phyloP scores from a whole-genome alignment of 176 grass and related monocot species.

The Poa pratensis region DNA sequence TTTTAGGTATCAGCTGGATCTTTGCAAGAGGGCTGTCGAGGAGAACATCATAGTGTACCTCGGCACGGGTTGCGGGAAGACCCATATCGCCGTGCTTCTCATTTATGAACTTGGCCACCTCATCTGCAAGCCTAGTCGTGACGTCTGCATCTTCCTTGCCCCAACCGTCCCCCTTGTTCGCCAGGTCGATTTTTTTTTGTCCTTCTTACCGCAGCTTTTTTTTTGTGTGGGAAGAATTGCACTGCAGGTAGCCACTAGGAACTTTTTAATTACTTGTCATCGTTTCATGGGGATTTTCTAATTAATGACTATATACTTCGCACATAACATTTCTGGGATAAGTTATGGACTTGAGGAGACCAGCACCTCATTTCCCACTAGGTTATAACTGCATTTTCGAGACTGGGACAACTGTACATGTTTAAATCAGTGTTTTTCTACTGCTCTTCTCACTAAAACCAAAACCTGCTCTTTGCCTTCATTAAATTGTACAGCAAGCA shows the following conservation, averaged over 20 bases:
- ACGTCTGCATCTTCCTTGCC: slow-evolving; percentile 83
- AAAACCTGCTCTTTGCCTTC: neutral
- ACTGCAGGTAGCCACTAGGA: neutral
- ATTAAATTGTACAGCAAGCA: slow-evolving; percentile 77
- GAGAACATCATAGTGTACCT: slow-evolving; percentile 88
- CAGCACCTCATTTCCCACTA: neutral
- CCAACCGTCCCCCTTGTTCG: slow-evolving; percentile 83
- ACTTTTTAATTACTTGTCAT: slow-evolving; percentile 20
- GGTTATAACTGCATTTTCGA: slow-evolving; percentile 9
- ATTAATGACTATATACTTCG: neutral
- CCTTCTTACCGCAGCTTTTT: neutral
- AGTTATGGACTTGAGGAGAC: neutral
- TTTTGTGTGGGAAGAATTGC: neutral
- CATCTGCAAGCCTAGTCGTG: slow-evolving; percentile 74
- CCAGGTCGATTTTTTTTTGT: slow-evolving; percentile 58
- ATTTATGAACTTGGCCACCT: slow-evolving; percentile 84
- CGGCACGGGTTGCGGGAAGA: slow-evolving; percentile 92
- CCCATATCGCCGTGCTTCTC: slow-evolving; percentile 87
- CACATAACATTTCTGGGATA: slow-evolving; percentile 1
- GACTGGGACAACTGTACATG: slow-evolving; percentile 26
- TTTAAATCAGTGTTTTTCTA: neutral
- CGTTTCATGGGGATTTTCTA: neutral
- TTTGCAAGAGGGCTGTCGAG: slow-evolving; percentile 72
- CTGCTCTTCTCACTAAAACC: slow-evolving; percentile 19
- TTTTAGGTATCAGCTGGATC: slow-evolving; percentile 83